A percentile compares a stretch with the other conserved stretches of the same genome.
Evolutionary conservation across 345 rosid species (phyloP).

Genomic region (Populus alba): DNA sequence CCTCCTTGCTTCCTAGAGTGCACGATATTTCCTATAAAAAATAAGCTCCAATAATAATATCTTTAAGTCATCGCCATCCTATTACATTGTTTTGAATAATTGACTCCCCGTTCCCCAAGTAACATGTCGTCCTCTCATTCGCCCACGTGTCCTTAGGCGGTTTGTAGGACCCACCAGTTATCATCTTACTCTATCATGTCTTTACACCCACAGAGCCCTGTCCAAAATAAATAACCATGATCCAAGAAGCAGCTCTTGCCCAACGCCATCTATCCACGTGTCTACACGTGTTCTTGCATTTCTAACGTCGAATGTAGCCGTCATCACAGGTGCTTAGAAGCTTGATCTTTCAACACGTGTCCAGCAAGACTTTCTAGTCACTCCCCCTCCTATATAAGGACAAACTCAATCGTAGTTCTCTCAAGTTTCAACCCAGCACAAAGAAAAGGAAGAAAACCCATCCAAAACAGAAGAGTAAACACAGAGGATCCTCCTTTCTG

Average conservation of each 20-base stretch:
- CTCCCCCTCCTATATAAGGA: neutral
- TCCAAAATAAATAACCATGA: slow-evolving; percentile 7
- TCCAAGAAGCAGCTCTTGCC: slow-evolving; percentile 28
- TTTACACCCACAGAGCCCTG: neutral
- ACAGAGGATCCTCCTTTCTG: neutral
- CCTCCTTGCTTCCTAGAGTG: neutral
- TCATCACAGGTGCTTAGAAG: neutral
- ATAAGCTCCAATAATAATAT: neutral
- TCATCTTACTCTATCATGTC: neutral
- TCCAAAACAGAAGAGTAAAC: neutral
- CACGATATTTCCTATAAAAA: neutral
- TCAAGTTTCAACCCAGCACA: neutral
- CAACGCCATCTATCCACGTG: slow-evolving; percentile 31
- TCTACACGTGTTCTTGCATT: slow-evolving; percentile 22
- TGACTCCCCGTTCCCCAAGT: slow-evolving; percentile 13
- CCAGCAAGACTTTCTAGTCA: neutral
- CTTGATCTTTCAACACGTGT: slow-evolving; percentile 39
- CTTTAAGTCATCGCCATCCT: neutral
- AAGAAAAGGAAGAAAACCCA: neutral
- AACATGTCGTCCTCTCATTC: slow-evolving; percentile 27
- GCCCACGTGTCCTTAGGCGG: slow-evolving; percentile 35
- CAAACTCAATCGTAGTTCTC: neutral
- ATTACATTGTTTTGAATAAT: neutral
- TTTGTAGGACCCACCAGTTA: neutral
- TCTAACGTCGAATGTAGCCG: slow-evolving; percentile 17